Base-by-base conservation (phyloP, 164 flowering plant species). In the Magnolia sinica region DNA sequence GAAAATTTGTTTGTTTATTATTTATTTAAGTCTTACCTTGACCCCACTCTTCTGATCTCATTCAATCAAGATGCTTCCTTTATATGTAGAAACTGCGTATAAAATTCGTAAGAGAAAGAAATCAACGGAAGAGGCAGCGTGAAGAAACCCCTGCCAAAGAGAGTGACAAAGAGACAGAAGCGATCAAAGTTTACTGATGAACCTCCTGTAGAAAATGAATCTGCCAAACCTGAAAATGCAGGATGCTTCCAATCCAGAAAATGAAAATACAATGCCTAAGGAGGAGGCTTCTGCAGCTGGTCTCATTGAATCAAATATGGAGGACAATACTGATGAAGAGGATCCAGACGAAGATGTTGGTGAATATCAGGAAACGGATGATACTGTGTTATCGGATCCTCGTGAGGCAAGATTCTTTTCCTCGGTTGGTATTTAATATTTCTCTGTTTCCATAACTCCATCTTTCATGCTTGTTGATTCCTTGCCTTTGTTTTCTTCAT, bases 331-430 rank as follows among this genome's bases (percentile, higher is more conserved):
- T 52, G 79, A 79, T 59, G 82, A 79, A 23, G 89, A 87, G 50
- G 93, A 90, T 73, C 88, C 90, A 0, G 94, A 89, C 76, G 94
- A 90, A 77, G 94, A 88, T 78, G 91, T 89, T 65, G 23, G 8
- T 74, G 76, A 50, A 49, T 37, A 63, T 31, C 68, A 74, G 20
- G 68, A 50, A 24, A 66, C n/a, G 58, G 73, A n/a, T 18, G 73
- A 50, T 70, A 16, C n/a, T 14, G 16, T 50, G 29, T 16, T 24
- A 19, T 64, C 68, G 1, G 68, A 64, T 37, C 49, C 22, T 49
- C 24, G 8, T 4, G 73, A 49, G 73, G 73, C 59, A 71, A 49
- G 59, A 70, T 70, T 71, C 18, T 55, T 55, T 55, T 55, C 61
- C 18, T 55, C 3, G 1, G 18, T 1, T 11, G 61, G 13, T 55